A percentile compares a stretch with the other conserved stretches of the same genome.
Conservation (phyloP, 192 early-diverging fungal species). For the Coemansia sp. region DNA sequence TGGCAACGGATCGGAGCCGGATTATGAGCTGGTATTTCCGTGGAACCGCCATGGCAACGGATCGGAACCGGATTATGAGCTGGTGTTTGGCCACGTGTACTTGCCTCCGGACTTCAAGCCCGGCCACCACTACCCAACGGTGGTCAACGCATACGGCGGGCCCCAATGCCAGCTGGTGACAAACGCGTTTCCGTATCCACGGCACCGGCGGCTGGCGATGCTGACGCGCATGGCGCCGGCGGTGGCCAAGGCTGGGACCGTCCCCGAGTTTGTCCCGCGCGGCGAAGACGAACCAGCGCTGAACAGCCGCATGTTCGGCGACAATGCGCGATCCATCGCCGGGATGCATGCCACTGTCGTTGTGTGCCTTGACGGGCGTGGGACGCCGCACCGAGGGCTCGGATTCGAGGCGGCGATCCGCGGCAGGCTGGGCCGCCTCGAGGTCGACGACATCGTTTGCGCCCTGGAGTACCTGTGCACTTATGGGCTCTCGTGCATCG, state of each 20-base stretch:
- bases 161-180: slow-evolving; percentile 74
- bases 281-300: background rate
- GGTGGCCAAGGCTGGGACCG: background rate
- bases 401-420: slow-evolving; percentile 63
- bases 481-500: slow-evolving; percentile 8
- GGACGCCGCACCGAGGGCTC: slow-evolving; percentile 65
- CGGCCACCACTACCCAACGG: slow-evolving; percentile 51
- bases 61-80: background rate
- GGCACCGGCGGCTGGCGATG: slow-evolving; percentile 62
- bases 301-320: too few species aligned
- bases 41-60: background rate
- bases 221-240: slow-evolving; percentile 34
- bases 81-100: slow-evolving; percentile 24
- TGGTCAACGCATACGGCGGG: slow-evolving; percentile 74
- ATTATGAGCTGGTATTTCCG: slow-evolving; percentile 18
- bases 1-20: background rate
- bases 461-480: slow-evolving; percentile 19
- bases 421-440: slow-evolving; percentile 51
- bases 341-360: slow-evolving; percentile 52
- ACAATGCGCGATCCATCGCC: background rate
- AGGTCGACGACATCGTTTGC: slow-evolving; percentile 57
- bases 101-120: slow-evolving; percentile 14
- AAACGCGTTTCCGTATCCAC: slow-evolving; percentile 71
- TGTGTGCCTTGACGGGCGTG: slow-evolving; percentile 68
- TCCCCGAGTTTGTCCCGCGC: slow-evolving; percentile 44